Evolutionary conservation across 2,329 filamentous ascomycete species (phyloP).

Genomic region (Didymella sp.): DNA sequence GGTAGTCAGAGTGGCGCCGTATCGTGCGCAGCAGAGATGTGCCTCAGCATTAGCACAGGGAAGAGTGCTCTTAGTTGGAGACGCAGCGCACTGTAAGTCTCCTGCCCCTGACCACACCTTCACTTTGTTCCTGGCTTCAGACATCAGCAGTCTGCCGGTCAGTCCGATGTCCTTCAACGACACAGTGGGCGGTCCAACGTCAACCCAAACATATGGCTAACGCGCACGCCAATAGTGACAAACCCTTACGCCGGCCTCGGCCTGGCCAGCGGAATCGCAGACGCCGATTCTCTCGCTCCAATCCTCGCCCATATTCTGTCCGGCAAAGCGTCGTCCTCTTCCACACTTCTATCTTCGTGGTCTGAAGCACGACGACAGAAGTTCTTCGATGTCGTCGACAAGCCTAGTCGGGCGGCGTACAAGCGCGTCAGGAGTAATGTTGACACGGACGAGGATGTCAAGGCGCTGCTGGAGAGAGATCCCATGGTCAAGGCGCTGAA

Average conservation of each 20-base stretch:
- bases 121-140: no score
- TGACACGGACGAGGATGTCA: conserved; percentile 35
- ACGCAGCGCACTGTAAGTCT: conserved; percentile 49
- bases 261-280: conserved; percentile 46
- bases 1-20: conserved; percentile 48
- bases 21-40: conserved; percentile 52
- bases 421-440: conserved; percentile 35
- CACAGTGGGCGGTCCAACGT: no score
- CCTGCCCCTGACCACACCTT: no score
- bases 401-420: conserved; percentile 40
- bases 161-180: no score
- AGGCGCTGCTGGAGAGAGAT: conserved; percentile 34
- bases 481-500: conserved; percentile 41
- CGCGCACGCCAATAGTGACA: conserved; percentile 31
- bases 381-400: conserved; percentile 48
- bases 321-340: conserved; percentile 21
- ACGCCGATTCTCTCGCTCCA: conserved; percentile 40
- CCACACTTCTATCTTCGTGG: conserved; percentile 46
- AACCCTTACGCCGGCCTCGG: conserved; percentile 50
- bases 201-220: background rate
- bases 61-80: conserved; percentile 48
- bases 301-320: conserved; percentile 38
- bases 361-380: conserved; percentile 43
- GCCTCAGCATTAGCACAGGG: conserved; percentile 43
- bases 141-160: no score